Base-by-base conservation (phyloP, 1,284 basidiomycete genomes). In the Takashimella tepidaria region DNA sequence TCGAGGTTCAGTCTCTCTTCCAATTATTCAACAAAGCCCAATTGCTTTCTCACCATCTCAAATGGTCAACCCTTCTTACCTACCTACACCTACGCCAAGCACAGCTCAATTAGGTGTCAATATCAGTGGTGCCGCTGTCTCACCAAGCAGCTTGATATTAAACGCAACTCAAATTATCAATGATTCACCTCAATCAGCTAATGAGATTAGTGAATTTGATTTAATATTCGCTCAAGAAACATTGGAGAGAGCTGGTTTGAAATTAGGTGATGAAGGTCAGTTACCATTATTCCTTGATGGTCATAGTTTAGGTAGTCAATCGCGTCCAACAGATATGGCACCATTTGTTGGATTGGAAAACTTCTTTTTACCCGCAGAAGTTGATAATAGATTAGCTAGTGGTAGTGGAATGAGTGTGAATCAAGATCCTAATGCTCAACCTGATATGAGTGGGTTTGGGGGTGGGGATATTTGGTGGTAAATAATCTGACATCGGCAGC, bases 231-330 rank as follows among this genome's bases (percentile, higher is more conserved):
- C 71, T 13, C 69, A 72, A 43, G 72, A 74, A 46, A 66, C 72
- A 45, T 60, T 76, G 46, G 73, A 75, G 53, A 60, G 66, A 43
- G 72, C 73, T 1, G 75, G 75, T 1, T 58, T 76, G 20, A 57
- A 59, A 16, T 50, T 76, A 25, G 61, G 63, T 37, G 72, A 75
- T 31, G 70, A 71, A 16, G 67, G 71, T 53, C 64, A 71, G 37
- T 56, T 76, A 25, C 73, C 73, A 21, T 58, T 76, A 65, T 76
- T 75, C 62, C 57, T 76, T 8, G 73, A 76, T 49, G 74, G 73
- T 1, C 70, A 74, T 46, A 69, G 67, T 5, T 62, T 76, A 11
- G 74, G 74, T 2, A 58, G 58, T 25, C 57, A 55, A 5, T 47
- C 57, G 19, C 60, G 52, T 24, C 58, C 60, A 24, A 68, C 61